Percentiles rank a stretch among this genome's conserved stretches.
Conservation (phyloP, 768 basidiomycete genomes). For the Ramaria rubella region DNA sequence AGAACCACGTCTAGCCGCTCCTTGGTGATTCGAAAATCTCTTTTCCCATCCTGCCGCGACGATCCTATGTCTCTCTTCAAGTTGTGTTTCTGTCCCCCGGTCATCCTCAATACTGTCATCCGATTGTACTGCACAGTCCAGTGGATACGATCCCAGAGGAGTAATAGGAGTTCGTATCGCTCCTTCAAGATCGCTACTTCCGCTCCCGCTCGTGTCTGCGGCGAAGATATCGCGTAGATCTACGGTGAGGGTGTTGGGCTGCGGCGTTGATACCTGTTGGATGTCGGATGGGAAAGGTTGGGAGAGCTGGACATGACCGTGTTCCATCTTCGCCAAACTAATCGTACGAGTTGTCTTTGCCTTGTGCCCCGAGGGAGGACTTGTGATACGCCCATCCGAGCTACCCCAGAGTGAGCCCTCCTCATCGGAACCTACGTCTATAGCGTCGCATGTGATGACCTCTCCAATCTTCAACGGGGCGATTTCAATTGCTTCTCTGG, state of each 20-base stretch:
- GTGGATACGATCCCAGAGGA: neutral
- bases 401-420: neutral
- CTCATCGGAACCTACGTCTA: neutral
- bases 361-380: neutral
- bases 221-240: conserved; percentile 3
- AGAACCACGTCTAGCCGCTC: neutral
- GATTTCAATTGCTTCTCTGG: neutral
- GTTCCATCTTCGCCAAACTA: neutral
- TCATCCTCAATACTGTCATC: conserved; percentile 7
- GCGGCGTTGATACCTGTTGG: neutral
- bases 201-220: neutral
- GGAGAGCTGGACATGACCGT: neutral
- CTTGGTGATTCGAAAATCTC: neutral
- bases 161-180: neutral
- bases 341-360: neutral
- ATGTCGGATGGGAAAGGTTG: neutral
- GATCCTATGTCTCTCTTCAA: neutral
- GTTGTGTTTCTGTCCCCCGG: neutral
- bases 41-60: conserved; percentile 9
- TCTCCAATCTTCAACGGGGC: neutral
- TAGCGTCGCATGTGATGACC: too few species aligned
- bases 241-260: neutral
- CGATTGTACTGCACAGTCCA: neutral
- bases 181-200: neutral
- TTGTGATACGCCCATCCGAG: conserved; percentile 8